Evolutionary conservation across 1,139 yeast species (phyloP).

Genomic region (Candida sp.): DNA sequence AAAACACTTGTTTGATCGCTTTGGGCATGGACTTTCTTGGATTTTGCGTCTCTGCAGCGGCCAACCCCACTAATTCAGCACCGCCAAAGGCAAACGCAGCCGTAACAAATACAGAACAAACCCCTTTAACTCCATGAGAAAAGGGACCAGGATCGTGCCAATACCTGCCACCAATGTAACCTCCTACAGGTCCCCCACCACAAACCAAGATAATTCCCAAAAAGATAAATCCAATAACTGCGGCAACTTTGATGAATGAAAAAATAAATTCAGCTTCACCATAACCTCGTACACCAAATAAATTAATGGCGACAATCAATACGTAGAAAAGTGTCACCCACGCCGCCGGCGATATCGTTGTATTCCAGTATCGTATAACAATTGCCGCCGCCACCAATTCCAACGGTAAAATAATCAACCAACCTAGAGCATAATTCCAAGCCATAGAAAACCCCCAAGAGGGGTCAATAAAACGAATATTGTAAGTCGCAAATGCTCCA

Average conservation of each 20-base stretch:
- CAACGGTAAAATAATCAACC: constrained; percentile 26
- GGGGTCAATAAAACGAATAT: constrained; percentile 38
- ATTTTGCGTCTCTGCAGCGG: constrained; percentile 38
- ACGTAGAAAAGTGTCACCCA: constrained; percentile 37
- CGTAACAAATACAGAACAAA: constrained; percentile 38
- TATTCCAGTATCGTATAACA: constrained; percentile 38
- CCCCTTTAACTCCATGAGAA: constrained; percentile 42
- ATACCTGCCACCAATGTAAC: constrained; percentile 31
- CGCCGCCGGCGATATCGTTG: constrained; percentile 32
- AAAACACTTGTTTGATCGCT: constrained; percentile 43
- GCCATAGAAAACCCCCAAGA: constrained; percentile 42
- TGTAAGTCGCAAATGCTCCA: constrained; percentile 38
- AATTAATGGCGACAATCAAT: constrained; percentile 30
- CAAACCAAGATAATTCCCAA: constrained; percentile 37
- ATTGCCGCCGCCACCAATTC: constrained; percentile 41
- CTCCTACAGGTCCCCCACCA: constrained; percentile 37
- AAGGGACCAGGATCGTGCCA: constrained; percentile 43
- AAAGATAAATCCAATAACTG: constrained; percentile 38
- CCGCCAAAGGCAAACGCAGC: constrained; percentile 43
- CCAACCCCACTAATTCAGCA: constrained; percentile 38
- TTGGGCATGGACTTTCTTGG: constrained; percentile 36
- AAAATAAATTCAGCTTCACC: constrained; percentile 44
- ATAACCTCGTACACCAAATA: constrained; percentile 40
- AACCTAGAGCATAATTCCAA: constrained; percentile 42
- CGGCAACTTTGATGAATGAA: constrained; percentile 32